Conservation (phyloP, 345 rosid genomes). For the Diplotaxis tenuifolia region DNA sequence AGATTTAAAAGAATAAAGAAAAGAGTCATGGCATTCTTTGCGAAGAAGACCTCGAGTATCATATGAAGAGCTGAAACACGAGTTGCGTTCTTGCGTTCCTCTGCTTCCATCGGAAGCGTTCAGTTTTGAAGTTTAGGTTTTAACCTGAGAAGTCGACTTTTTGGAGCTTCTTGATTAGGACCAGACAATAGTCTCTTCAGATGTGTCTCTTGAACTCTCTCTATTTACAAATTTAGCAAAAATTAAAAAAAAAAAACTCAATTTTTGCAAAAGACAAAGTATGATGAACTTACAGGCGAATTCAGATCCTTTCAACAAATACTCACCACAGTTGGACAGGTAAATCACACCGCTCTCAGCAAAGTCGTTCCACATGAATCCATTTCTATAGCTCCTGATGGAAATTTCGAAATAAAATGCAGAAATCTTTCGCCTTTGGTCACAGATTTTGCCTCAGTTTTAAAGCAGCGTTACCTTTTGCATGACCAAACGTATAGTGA, state of each 20-base stretch:
- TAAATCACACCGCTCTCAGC: conserved; percentile 68
- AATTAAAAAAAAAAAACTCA: neutral
- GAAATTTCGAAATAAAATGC: neutral
- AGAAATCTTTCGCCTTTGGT: neutral
- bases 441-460: neutral
- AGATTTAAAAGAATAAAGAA: no score
- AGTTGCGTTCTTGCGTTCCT: no score
- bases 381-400: conserved; percentile 80
- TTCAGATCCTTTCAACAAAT: conserved; percentile 93
- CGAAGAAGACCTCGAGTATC: no score
- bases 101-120: no score
- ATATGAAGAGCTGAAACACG: no score
- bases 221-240: no score
- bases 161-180: conserved; percentile 42
- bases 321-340: conserved; percentile 78
- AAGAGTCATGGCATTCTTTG: no score
- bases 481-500: conserved; percentile 86
- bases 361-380: conserved; percentile 94
- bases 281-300: conserved; percentile 45
- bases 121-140: conserved; percentile 42
- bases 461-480: conserved; percentile 54
- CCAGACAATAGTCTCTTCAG: no score
- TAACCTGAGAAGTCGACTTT: conserved; percentile 36
- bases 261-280: neutral
- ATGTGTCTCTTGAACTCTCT: conserved; percentile 42